A percentile compares a stretch with the other conserved stretches of the same genome.
phyloP scores from a whole-genome alignment of 139 green algal genomes.

The Micractinium conductrix region DNA sequence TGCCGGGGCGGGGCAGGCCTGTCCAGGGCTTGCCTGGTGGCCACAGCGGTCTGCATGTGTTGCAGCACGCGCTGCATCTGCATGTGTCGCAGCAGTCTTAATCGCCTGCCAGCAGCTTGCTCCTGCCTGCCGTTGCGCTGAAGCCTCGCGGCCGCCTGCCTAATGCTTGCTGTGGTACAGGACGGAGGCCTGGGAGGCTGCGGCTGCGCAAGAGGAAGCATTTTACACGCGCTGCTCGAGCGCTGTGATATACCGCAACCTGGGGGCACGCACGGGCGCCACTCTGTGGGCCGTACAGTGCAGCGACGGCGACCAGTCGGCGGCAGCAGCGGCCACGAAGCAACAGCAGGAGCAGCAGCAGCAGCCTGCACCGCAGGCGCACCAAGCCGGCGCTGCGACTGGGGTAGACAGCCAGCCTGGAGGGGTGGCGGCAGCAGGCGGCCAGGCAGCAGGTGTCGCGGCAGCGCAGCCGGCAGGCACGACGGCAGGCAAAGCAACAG shows the following conservation, averaged over 20 bases:
- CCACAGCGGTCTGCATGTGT: neutral
- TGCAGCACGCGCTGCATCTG: neutral
- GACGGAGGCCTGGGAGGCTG: neutral
- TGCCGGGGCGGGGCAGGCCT: too few species aligned
- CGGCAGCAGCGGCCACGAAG: too few species aligned
- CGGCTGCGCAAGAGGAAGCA: slow-evolving; percentile 1
- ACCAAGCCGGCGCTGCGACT: too few species aligned
- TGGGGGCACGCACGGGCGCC: slow-evolving; percentile 1
- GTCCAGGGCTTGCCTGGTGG: neutral
- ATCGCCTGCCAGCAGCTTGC: too few species aligned
- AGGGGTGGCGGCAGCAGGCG: neutral
- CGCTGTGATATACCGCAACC: slow-evolving; percentile 10
- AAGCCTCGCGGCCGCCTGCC: too few species aligned
- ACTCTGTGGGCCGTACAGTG: neutral
- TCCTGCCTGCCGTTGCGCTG: too few species aligned
- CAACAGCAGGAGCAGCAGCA: slow-evolving; percentile 4
- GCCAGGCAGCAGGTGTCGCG: too few species aligned
- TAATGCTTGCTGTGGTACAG: neutral
- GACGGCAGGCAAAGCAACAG: too few species aligned
- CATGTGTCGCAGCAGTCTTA: neutral
- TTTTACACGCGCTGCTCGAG: slow-evolving; percentile 2
- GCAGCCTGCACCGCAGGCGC: neutral
- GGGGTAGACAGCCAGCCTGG: neutral
- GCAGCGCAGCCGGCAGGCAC: too few species aligned
- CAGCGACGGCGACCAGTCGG: neutral